A percentile compares a stretch with the other conserved stretches of the same genome.
Evolutionary conservation across 2,329 filamentous ascomycete genomes (phyloP).

Genomic region (Geosmithia putterillii): DNA sequence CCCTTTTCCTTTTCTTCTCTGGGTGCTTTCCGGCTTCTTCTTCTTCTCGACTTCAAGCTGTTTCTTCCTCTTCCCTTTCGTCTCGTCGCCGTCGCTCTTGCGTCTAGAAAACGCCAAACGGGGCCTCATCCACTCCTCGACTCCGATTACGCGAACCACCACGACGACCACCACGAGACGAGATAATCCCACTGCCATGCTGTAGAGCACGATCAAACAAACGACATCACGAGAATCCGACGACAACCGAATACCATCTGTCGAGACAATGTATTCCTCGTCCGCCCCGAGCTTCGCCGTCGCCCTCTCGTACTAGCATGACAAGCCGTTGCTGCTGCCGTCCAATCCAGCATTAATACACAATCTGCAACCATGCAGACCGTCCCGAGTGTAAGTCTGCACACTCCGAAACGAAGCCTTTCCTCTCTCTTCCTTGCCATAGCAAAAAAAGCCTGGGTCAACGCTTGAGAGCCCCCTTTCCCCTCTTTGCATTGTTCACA

Average conservation of each 20-base stretch:
- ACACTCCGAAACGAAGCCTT: conserved; percentile 3
- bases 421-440: not conserved
- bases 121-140: too few relatives aligned
- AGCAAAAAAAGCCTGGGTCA: not conserved
- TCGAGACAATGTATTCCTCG: conserved; percentile 16
- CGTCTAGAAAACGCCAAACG: not conserved
- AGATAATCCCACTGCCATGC: not conserved
- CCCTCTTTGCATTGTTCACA: not conserved
- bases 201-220: not conserved
- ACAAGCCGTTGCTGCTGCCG: conserved; percentile 11
- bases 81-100: too few relatives aligned
- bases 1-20: not conserved
- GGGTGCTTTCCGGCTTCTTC: not conserved
- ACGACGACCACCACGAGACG: too few relatives aligned
- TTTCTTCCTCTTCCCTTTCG: not conserved
- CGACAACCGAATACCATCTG: too few relatives aligned
- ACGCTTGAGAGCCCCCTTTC: not conserved
- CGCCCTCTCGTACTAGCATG: conserved; percentile 13
- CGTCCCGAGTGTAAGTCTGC: conserved; percentile 37
- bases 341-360: too few relatives aligned
- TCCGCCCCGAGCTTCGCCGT: conserved; percentile 13
- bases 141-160: too few relatives aligned
- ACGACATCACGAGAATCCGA: conserved; percentile 4
- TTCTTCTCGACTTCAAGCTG: not conserved
- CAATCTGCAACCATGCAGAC: conserved; percentile 37